Percentiles rank a stretch among this genome's conserved stretches.
Evolutionary conservation across 108 stramenopile species (phyloP).

Genomic region (Hondaea fermentalgiana): DNA sequence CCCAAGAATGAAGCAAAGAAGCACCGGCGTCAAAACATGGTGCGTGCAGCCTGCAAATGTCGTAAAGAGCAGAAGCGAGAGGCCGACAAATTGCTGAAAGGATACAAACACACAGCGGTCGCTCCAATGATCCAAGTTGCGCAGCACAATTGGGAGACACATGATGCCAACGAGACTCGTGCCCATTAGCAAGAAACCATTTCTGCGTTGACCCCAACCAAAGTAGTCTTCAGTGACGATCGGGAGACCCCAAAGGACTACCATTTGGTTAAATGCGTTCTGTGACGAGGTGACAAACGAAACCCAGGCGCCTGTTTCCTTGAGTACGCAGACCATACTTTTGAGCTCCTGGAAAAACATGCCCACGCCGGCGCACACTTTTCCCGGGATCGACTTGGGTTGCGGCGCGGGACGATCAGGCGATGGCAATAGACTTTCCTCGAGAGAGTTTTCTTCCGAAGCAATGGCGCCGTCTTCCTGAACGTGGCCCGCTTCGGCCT

Average conservation of each 20-base stretch:
- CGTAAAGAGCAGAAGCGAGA: background rate
- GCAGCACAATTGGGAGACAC: background rate
- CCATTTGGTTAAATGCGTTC: background rate
- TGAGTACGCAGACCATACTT: background rate
- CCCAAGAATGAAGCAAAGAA: background rate
- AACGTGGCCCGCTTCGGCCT: background rate
- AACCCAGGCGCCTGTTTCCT: background rate
- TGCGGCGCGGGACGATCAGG: too few relatives aligned
- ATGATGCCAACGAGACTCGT: background rate
- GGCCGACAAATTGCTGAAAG: background rate
- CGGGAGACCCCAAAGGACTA: background rate
- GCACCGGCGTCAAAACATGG: background rate
- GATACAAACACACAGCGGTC: background rate
- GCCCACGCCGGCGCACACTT: background rate
- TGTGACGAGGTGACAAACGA: background rate
- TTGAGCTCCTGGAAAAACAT: background rate
- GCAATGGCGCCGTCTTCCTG: background rate
- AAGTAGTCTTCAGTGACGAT: background rate
- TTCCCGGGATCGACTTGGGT: background rate
- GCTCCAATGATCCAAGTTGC: background rate
- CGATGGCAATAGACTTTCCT: background rate
- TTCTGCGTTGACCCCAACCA: background rate
- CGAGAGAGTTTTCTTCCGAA: background rate
- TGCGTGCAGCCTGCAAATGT: background rate
- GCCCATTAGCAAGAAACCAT: background rate